Percentiles rank a stretch among this genome's conserved stretches.
Evolutionary conservation across 306 rosid genomes (phyloP).

Genomic region (Dryas drummondii): DNA sequence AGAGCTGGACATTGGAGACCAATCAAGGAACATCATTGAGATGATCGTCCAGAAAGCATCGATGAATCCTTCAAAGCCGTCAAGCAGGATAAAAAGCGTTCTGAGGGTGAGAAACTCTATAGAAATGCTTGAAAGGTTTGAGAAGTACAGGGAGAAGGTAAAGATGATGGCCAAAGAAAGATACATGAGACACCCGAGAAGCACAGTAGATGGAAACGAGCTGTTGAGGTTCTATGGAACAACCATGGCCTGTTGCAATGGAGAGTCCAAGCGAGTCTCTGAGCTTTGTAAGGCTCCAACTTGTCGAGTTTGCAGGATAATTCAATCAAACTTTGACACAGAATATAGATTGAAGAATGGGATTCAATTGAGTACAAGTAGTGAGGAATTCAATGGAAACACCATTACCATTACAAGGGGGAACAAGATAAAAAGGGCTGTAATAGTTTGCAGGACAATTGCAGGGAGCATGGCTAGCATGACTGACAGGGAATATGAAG

Average conservation of each 20-base stretch:
- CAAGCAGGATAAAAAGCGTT: conserved; percentile 45
- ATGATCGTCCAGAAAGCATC: conserved; percentile 62
- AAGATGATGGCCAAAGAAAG: conserved; percentile 43
- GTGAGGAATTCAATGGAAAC: conserved; percentile 28
- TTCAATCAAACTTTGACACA: conserved; percentile 44
- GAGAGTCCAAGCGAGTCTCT: conserved; percentile 36
- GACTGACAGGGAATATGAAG: conserved; percentile 31
- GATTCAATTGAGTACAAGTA: conserved; percentile 36
- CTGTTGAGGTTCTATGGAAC: conserved; percentile 53
- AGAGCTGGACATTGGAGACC: conserved; percentile 58
- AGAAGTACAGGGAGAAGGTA: conserved; percentile 64
- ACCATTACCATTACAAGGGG: conserved; percentile 24
- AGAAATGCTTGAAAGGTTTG: conserved; percentile 51
- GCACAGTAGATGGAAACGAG: conserved; percentile 71
- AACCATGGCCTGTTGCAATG: conserved; percentile 52
- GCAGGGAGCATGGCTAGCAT: conserved; percentile 46
- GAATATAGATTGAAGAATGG: conserved; percentile 21
- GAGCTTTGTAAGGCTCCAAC: conserved; percentile 44
- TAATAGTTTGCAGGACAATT: conserved; percentile 67
- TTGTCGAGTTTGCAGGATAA: conserved; percentile 55
- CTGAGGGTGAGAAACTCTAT: conserved; percentile 50
- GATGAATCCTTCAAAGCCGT: conserved; percentile 42
- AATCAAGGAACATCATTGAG: conserved; percentile 73
- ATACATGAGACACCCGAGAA: conserved; percentile 51
- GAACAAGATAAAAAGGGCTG: conserved; percentile 50